Evolutionary conservation across 2,329 filamentous ascomycete genomes (phyloP), one percentile per base, ranked within the genome.

Genomic region (Penicillium digitatum): DNA sequence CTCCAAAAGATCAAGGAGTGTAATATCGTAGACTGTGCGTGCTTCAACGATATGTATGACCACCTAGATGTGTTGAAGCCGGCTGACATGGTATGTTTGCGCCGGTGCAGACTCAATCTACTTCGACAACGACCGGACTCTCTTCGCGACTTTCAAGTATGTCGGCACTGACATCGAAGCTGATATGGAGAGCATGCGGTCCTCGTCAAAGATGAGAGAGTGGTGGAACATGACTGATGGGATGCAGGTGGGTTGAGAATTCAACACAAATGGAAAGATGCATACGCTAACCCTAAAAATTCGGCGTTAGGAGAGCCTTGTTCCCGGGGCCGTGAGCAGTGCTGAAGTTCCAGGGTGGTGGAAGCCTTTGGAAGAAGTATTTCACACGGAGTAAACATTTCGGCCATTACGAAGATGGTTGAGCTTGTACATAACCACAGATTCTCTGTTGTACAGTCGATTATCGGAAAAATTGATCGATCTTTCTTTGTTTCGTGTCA

Each of bases 151-250:
- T 24, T 90, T 91, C 78, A 91, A 89, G 70, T 93, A 92, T 65
- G 78, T 87, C n/a, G 89, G 89, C 0, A 81, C 81, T 56, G 81
- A 89, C 60, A 91, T 83, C 57, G 84, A 82, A 2, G 85, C 79
- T 10, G 89, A 93, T 67, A 92, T 93, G 89, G 81, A 83, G 71
- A 80, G 78, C 58, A 91, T 92, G 88, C 79, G 81, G 1, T 83
- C 83, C 54, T 90, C 91, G 63, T 81, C 83, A 1, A 86, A 86
- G 66, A 87, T 92, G 32, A 81, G 83, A 52, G 85, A 88, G 70
- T 93, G 89, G 89, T 93, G 88, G 88, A 77, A 76, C 55, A 87
- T 92, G 84, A 92, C 89, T 47, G 89, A 93, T 70, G 78, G 78
- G 14, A 89, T 86, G 78, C 89, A 92, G 74, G 86, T 70, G 58